Percentiles rank a stretch among this genome's conserved stretches.
Conservation (phyloP, 352 stramenopile genomes). For the Peronospora destructor region DNA sequence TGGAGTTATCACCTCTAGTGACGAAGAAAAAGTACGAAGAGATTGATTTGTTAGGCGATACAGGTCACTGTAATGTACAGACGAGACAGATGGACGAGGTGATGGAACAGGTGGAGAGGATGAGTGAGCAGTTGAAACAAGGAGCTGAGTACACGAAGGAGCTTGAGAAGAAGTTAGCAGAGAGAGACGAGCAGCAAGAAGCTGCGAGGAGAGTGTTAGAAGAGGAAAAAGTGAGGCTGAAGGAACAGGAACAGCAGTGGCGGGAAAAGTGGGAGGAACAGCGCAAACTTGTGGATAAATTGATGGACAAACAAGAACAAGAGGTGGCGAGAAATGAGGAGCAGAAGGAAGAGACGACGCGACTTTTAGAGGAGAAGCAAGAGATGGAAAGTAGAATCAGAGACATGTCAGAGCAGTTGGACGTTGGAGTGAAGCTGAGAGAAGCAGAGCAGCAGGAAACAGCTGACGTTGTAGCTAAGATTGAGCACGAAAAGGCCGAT, state of each 20-base stretch:
- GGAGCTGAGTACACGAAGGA: conserved; percentile 27
- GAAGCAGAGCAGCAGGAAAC: conserved; percentile 12
- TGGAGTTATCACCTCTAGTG: conserved; percentile 36
- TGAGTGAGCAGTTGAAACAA: conserved; percentile 33
- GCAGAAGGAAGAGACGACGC: conserved; percentile 23
- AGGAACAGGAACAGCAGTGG: conserved; percentile 14
- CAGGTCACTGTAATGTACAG: conserved; percentile 8
- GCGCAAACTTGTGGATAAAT: conserved; percentile 6
- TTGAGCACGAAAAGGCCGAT: conserved; percentile 19
- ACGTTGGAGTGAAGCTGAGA: conserved; percentile 12
- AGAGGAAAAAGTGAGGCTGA: conserved; percentile 13
- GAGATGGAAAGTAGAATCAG: conserved; percentile 21
- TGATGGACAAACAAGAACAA: conserved; percentile 18
- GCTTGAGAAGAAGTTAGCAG: conserved; percentile 24
- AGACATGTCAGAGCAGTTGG: conserved; percentile 18
- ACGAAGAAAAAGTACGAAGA: conserved; percentile 38
- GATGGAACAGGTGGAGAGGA: conserved; percentile 33
- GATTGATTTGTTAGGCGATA: conserved; percentile 44
- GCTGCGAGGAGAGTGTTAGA: conserved; percentile 4
- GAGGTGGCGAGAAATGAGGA: background rate
- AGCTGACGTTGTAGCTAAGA: conserved; percentile 4
- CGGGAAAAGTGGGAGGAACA: conserved; percentile 15
- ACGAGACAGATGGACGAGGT: conserved; percentile 40
- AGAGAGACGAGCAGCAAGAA: conserved; percentile 21
- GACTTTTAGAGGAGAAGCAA: conserved; percentile 14